phyloP scores from a whole-genome alignment of 192 early-diverging fungal species.

The Chytriomyces confervae region DNA sequence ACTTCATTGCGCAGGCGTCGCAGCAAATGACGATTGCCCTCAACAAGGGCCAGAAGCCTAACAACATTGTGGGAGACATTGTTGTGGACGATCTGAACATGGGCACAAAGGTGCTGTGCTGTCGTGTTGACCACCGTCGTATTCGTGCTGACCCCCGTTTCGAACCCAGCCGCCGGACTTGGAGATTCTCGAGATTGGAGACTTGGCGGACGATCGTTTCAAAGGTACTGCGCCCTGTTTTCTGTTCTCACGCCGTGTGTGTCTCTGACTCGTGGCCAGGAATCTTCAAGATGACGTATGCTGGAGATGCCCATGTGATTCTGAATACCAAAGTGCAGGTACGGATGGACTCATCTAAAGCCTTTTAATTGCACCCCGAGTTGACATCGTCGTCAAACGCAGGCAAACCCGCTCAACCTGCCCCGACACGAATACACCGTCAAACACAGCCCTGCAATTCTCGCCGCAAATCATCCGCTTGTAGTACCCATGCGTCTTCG shows the following conservation, averaged over 20 bases:
- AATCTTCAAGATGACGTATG: constrained; percentile 94
- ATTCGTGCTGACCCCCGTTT: background rate
- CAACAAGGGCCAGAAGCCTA: constrained; percentile 92
- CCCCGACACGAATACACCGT: constrained; percentile 31
- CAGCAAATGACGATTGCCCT: constrained; percentile 86
- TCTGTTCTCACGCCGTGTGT: background rate
- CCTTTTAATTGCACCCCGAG: background rate
- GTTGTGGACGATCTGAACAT: constrained; percentile 91
- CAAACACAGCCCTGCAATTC: constrained; percentile 36
- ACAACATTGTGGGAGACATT: constrained; percentile 92
- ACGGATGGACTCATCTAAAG: background rate
- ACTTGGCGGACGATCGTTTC: constrained; percentile 92
- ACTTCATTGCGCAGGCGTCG: constrained; percentile 87
- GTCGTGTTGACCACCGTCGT: too few relatives aligned
- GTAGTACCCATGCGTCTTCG: constrained; percentile 95
- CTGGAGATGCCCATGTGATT: constrained; percentile 90
- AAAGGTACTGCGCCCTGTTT: constrained; percentile 56
- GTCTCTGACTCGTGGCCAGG: background rate
- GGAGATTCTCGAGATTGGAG: constrained; percentile 97
- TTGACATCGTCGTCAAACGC: background rate
- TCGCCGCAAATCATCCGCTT: constrained; percentile 92
- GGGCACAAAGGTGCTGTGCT: constrained; percentile 74
- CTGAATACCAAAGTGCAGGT: constrained; percentile 95
- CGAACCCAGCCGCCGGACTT: constrained; percentile 84
- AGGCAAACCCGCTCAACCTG: constrained; percentile 76